Base-by-base conservation (phyloP, 208 protist genomes). In the Balamuthia mandrillaris region DNA sequence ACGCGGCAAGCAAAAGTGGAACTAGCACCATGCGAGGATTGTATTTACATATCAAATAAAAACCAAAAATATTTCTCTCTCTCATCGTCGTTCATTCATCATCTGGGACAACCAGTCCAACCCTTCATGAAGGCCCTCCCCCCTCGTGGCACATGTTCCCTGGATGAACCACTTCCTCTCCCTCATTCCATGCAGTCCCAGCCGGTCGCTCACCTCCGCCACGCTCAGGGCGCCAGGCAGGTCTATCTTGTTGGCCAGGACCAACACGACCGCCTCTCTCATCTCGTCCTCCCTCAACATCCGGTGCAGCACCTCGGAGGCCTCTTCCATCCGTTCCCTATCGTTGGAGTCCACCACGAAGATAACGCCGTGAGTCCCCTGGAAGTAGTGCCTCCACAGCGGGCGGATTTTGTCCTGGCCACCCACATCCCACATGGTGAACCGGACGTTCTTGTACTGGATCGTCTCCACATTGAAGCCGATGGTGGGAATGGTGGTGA, bases 371-470 rank as follows among this genome's bases (percentile, higher is more conserved):
- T 96, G 88, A 31, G 93, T 94, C 58, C 86, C 60, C 60, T 94
- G 91, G 90, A 90, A 96, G 87, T 96, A 96, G 88, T 96, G 93
- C 24, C 92, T 86, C 94, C 93, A 96, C 33, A 96, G 68, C 24
- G 91, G 90, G 27, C 93, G 86, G 47, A 87, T 81, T 74, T 93
- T 63, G 56, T 63, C 56, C 3, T 24, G 56, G 5, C 56, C 56
- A 12, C 56, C 56, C 3, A 63, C 56, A 33, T 63, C 56, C 56
- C n/a, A 98, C 54, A 99, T 91, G 45, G 96, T 97, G 72, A 99
- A 98, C 35, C 90, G 97, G 37, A 99, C 95, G 63, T 98, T 98
- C 79, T 97, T 97, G 92, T 98, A 99, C 83, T 96, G 88, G 27
- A 99, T 92, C 21, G 92, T 93, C 60, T 94, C 91, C 18, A 94